Conservation (phyloP, 148 eudicot genomes). For the Silene conica region DNA sequence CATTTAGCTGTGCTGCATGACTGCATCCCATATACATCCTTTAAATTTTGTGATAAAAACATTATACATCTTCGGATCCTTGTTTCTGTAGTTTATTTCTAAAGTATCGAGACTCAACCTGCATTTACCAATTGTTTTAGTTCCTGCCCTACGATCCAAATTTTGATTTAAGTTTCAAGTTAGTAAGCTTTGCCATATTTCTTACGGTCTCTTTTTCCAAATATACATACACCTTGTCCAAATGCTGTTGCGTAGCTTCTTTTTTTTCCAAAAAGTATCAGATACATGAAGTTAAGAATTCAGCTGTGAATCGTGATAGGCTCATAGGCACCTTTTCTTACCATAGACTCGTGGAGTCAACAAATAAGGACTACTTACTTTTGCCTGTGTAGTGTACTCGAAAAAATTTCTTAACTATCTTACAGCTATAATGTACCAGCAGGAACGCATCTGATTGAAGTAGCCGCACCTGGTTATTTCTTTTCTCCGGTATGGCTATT, state of each 20-base stretch:
- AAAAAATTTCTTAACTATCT: conserved; percentile 46
- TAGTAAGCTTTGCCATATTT: too few species aligned
- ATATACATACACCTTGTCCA: too few species aligned
- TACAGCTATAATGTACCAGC: conserved; percentile 85
- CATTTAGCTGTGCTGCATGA: neutral
- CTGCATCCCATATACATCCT: neutral
- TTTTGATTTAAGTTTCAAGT: neutral
- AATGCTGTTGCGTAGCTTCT: neutral
- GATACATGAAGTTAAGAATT: too few species aligned
- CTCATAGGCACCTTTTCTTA: too few species aligned
- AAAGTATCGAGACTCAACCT: neutral
- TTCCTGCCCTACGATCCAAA: neutral
- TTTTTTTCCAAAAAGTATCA: neutral
- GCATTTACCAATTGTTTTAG: neutral
- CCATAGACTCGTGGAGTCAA: neutral
- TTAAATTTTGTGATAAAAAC: neutral
- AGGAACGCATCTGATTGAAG: conserved; percentile 97
- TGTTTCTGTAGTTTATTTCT: neutral
- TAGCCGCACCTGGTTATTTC: conserved; percentile 78
- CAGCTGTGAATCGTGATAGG: neutral
- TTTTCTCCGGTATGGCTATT: conserved; percentile 76
- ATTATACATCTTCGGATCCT: neutral
- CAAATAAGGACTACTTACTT: neutral
- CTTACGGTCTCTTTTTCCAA: neutral
- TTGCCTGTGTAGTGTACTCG: conserved; percentile 4